Percentiles rank a stretch among this genome's conserved stretches.
These are phyloP conservation scores for Vitis hybrid DNA, from an alignment of 177 flowering plant species.

Conservation along the genomic window DNA sequence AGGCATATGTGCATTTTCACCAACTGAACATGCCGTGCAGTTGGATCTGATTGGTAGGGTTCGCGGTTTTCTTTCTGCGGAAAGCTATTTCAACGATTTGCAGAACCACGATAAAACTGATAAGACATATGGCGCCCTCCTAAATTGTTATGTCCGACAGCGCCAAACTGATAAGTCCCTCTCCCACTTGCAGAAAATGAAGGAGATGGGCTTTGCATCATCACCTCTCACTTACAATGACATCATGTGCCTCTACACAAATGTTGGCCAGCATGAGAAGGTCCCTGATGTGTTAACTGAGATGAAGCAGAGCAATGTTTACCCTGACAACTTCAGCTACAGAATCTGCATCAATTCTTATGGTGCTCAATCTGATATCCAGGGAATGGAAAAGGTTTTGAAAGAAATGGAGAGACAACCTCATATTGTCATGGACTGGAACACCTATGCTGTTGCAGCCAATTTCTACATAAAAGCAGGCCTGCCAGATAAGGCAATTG, in stretches of 20 bases:
- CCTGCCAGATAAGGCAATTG: slow-evolving; percentile 45
- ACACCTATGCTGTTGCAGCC: slow-evolving; percentile 62
- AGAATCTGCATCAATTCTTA: slow-evolving; percentile 73
- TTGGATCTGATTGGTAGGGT: slow-evolving; percentile 78
- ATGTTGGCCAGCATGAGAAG: slow-evolving; percentile 56
- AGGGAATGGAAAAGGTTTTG: slow-evolving; percentile 57
- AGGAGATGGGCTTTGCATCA: slow-evolving; percentile 63
- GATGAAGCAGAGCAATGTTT: slow-evolving; percentile 60
- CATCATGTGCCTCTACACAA: slow-evolving; percentile 73
- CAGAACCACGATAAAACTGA: slow-evolving; percentile 51
- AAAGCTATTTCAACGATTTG: slow-evolving; percentile 55
- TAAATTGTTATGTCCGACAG: slow-evolving; percentile 68
- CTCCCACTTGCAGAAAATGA: slow-evolving; percentile 64
- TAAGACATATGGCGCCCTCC: slow-evolving; percentile 81
- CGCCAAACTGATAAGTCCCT: slow-evolving; percentile 49
- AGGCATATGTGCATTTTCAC: slow-evolving; percentile 41
- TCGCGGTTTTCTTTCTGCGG: slow-evolving; percentile 59
- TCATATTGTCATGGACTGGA: slow-evolving; percentile 64
- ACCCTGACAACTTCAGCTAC: slow-evolving; percentile 78
- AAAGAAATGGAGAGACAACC: slow-evolving; percentile 63
- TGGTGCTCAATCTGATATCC: slow-evolving; percentile 57
- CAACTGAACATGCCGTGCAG: slow-evolving; percentile 71
- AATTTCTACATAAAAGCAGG: slow-evolving; percentile 59
- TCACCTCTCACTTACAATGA: slow-evolving; percentile 56
- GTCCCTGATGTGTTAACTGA: slow-evolving; percentile 55